Evolutionary conservation across 768 basidiomycete genomes (phyloP).

Genomic region (Pleurotus giganteus): DNA sequence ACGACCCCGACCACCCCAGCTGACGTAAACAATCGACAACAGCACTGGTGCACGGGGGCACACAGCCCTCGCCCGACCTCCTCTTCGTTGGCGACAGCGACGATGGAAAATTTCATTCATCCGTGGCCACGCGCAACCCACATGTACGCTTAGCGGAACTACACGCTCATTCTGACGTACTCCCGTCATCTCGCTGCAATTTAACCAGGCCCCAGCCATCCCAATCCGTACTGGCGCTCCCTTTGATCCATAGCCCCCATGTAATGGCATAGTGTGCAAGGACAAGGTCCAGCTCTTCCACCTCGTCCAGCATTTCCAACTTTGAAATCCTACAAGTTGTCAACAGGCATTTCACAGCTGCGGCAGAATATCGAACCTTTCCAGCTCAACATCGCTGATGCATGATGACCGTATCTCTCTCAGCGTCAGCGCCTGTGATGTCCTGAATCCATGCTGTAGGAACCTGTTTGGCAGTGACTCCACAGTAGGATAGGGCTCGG

Average conservation of each 20-base stretch:
- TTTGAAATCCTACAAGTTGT: conserved; percentile 55
- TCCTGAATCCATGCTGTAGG: conserved; percentile 49
- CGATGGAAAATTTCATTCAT: not conserved
- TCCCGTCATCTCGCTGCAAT: not conserved
- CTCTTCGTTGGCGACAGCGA: not conserved
- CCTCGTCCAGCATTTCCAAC: conserved; percentile 89
- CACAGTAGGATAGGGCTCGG: conserved; percentile 55
- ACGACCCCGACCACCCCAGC: not conserved
- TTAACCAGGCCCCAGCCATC: conserved; percentile 31
- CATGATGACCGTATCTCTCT: conserved; percentile 62
- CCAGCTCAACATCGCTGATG: conserved; percentile 47
- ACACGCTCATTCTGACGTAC: conserved; percentile 2
- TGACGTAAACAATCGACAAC: not conserved
- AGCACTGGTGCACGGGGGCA: too few relatives aligned
- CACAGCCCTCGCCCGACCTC: too few relatives aligned
- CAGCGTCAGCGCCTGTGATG: conserved; percentile 59
- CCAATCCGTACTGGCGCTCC: conserved; percentile 23
- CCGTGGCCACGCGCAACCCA: not conserved
- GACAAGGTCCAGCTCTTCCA: conserved; percentile 92
- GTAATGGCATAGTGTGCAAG: conserved; percentile 87
- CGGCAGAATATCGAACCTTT: conserved; percentile 40
- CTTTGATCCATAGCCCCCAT: conserved; percentile 49
- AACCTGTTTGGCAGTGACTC: conserved; percentile 62
- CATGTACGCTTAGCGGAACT: not conserved
- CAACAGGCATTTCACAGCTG: too few relatives aligned